Conservation (phyloP, 306 rosid genomes). For the Nissolia schottii region DNA sequence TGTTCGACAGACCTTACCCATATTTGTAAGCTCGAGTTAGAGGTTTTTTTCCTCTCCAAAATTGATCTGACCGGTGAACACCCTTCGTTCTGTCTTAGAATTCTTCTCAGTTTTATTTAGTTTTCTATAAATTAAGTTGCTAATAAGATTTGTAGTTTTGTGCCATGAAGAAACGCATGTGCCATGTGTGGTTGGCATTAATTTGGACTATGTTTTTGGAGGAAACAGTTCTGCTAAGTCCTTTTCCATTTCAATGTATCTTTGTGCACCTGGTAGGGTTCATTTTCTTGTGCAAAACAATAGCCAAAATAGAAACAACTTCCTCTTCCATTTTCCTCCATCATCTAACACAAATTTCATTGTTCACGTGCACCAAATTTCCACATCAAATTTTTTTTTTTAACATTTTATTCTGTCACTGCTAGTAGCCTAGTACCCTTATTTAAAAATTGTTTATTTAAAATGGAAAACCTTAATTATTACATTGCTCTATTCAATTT, state of each 20-base stretch:
- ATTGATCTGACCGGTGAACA: too few species aligned
- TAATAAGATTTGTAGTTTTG: not conserved
- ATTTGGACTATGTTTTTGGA: slow-evolving; percentile 21
- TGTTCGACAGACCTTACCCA: too few species aligned
- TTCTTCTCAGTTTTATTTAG: not conserved
- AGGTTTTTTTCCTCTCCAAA: too few species aligned
- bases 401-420: slow-evolving; percentile 9
- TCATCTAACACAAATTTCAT: not conserved
- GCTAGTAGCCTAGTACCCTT: not conserved
- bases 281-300: slow-evolving; percentile 30
- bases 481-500: too few species aligned
- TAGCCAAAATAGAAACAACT: slow-evolving; percentile 16
- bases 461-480: too few species aligned
- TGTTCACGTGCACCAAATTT: slow-evolving; percentile 24
- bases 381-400: not conserved
- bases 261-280: slow-evolving; percentile 5
- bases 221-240: not conserved
- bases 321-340: not conserved
- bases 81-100: not conserved
- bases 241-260: not conserved
- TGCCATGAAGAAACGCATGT: not conserved
- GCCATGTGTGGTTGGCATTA: not conserved
- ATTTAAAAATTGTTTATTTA: not conserved
- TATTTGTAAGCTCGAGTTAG: too few species aligned
- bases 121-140: not conserved